These are phyloP conservation scores for Colletotrichum sp. DNA, from an alignment of 2,329 filamentous ascomycete genomes.

Conservation along the genomic window DNA sequence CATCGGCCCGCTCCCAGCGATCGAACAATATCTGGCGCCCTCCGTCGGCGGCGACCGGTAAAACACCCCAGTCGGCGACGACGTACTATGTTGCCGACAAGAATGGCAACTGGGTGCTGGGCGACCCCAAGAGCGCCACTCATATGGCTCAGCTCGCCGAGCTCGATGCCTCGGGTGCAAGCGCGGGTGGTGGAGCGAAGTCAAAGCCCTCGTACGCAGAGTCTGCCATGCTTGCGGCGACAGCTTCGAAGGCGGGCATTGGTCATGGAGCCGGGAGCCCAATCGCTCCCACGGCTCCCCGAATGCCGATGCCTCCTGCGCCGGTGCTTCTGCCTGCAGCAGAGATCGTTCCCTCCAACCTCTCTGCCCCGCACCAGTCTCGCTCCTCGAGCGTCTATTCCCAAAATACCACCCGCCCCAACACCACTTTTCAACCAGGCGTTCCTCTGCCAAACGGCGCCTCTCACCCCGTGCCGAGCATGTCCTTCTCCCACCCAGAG, in stretches of 20 bases:
- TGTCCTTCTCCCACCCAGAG: constrained; percentile 23
- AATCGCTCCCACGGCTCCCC: neutral
- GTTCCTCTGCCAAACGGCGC: constrained; percentile 12
- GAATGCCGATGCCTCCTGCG: constrained; percentile 8
- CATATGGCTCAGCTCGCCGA: constrained; percentile 28
- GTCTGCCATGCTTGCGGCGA: constrained; percentile 18
- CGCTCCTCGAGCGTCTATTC: constrained; percentile 42
- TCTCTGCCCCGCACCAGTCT: constrained; percentile 23
- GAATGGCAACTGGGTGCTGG: constrained; percentile 58
- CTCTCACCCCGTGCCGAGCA: constrained; percentile 24
- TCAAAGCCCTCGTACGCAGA: constrained; percentile 17
- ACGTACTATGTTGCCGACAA: constrained; percentile 57
- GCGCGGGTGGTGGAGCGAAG: constrained; percentile 15
- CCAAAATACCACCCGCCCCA: constrained; percentile 29
- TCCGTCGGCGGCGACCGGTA: constrained; percentile 36
- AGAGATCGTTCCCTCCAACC: constrained; percentile 28
- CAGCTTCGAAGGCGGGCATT: constrained; percentile 23
- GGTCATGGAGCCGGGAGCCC: constrained; percentile 19
- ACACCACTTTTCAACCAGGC: constrained; percentile 20
- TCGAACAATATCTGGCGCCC: constrained; percentile 55
- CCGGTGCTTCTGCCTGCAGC: constrained; percentile 28
- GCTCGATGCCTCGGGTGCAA: constrained; percentile 23
- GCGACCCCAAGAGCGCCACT: constrained; percentile 35
- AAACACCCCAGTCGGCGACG: constrained; percentile 47
- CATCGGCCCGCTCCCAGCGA: constrained; percentile 29